Evolutionary conservation across 345 rosid species (phyloP), one percentile per base, ranked within the genome.

Genomic region (Triadica sebifera): DNA sequence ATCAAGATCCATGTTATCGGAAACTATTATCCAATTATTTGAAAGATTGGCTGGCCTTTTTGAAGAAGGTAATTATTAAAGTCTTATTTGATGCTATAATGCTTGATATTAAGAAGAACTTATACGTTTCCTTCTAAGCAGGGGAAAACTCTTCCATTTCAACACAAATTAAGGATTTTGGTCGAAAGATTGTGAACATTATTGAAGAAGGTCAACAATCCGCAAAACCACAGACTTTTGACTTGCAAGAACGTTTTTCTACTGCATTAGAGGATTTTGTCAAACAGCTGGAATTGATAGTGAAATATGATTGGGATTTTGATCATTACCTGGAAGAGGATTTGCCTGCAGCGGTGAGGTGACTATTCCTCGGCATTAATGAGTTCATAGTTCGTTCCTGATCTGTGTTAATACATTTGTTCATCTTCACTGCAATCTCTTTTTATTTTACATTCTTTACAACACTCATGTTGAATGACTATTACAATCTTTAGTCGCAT

Each of bases 301-400:
- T 80, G 67, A 87, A 83, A 83, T 89, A 84, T 74, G 82, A 94
- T 77, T 94, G 98, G 98, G 98, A 94, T 80, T 91, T 94, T 17
- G 97, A 92, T 83, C 85, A 91, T 80, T 87, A 88, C 77, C 79
- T 94, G 57, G 91, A 91, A 73, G 93, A 92, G 77, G 97, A 92
- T 81, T 65, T 92, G 68, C 98, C 97, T 78, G 90, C 86, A 59
- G 97, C 87, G 97, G 97, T 94, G 84, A 94, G 89, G 88, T 88
- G 90, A 84, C 90, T 82, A 75, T 43, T 79, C 85, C 85, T 84
- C 13, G 0, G 70, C 67, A 39, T 71, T 64, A 69, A 56, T 63
- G 61, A 43, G 52, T 73, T 71, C 29, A 67, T 0, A 53, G 62
- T 20, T 61, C 20, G n/a, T 29, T 49, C 69, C 17, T 77, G 46